Evolutionary conservation across 2,329 filamentous ascomycete species (phyloP).

Genomic region (Penicillium sp.): DNA sequence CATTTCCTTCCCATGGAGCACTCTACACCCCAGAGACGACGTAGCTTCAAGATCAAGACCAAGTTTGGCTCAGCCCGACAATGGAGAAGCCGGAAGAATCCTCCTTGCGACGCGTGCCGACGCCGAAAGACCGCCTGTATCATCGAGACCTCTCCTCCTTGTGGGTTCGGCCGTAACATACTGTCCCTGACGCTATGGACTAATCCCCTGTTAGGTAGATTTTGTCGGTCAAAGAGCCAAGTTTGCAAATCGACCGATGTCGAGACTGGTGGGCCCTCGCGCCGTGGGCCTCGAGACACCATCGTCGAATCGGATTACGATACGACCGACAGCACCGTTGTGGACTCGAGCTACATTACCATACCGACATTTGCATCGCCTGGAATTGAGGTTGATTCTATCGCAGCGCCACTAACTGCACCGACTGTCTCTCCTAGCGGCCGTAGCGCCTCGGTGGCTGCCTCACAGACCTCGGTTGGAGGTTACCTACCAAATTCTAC

Average conservation of each 20-base stretch:
- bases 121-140: conserved; percentile 55
- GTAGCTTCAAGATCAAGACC: conserved; percentile 10
- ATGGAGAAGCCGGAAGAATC: conserved; percentile 51
- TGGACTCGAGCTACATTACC: not conserved
- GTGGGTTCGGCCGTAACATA: conserved; percentile 30
- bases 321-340: not conserved
- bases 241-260: conserved; percentile 8
- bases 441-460: not conserved
- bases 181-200: not conserved
- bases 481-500: not conserved
- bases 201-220: not conserved
- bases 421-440: not conserved
- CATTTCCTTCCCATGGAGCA: not conserved
- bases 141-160: conserved; percentile 51
- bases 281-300: not conserved
- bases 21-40: not conserved
- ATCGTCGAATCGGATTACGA: not conserved
- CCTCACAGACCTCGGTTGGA: not conserved
- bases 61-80: conserved; percentile 8
- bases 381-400: not conserved
- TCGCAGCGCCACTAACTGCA: not conserved
- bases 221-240: conserved; percentile 14
- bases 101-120: conserved; percentile 54
- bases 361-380: not conserved
- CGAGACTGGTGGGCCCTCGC: not conserved